Base-by-base conservation (phyloP, 495 filamentous ascomycete genomes). In the Xanthoparmelia taractica region DNA sequence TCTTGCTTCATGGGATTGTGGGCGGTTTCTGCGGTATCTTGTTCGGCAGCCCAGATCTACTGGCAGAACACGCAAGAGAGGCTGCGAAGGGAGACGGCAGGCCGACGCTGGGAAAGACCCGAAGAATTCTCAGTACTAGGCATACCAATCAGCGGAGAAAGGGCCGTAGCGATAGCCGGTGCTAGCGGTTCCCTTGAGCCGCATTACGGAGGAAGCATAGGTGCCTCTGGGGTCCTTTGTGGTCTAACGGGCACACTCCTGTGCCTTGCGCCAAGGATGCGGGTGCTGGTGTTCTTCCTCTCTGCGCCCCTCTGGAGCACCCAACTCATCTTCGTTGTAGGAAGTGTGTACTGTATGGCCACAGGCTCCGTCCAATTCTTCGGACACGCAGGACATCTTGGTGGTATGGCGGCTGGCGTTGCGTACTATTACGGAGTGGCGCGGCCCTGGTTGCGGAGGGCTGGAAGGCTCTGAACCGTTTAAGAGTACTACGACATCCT, bases 301-400 rank as follows among this genome's bases (percentile, higher is more conserved):
- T 56, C 27, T 29, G 13, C 31, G 56, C 23, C 29, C 20, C 40
- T 17, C 2, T 67, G 50, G 50, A 13, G 20, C 3, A 5, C 0
- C 15, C 2, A 34, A 18, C 0, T n/a, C 4, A n/a, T 17, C 10
- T 40, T 61, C 1, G 34, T n/a, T 2, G 37, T 48, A 0, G 57
- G 13, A 17, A 67, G 63, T 29, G 58, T 37, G 7, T 48, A 31
- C 34, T 47, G 57, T 27, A 40, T 58, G 23, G 37, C 25, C 33
- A 55, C 43, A 12, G 66, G 36, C 7, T 41, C 8, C 17, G 2
- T 61, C 8, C 62, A 58, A 11, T 11, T 6, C 0, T 8, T 64
- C 0, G 66, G 66, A 15, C 63, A 67, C 57, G 41, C 55, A 20
- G 66, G 58, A 17, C 66, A 67, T 50, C 18, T 67, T n/a, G 63